Percentiles rank a stretch among this genome's conserved stretches.
These are phyloP conservation scores for Clausena lansium DNA, from an alignment of 345 rosid genomes.

Conservation along the genomic window DNA sequence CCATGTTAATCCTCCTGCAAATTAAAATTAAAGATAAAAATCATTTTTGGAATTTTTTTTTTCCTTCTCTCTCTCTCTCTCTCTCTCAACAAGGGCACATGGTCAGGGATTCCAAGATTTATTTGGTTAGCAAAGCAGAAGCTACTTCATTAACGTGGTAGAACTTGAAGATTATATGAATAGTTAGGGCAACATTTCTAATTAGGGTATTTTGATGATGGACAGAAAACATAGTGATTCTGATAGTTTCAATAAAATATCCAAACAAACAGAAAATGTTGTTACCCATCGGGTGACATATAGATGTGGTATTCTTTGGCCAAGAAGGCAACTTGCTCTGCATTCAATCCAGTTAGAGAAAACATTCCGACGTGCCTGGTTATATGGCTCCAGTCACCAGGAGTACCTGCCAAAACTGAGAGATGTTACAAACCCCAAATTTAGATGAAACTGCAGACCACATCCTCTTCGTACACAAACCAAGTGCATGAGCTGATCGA, in stretches of 20 bases:
- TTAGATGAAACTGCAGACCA: background rate
- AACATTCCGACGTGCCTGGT: conserved; percentile 51
- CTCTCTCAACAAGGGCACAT: too few relatives aligned
- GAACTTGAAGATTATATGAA: background rate
- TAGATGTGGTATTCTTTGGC: conserved; percentile 53
- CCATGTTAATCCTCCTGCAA: conserved; percentile 64
- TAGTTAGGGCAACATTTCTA: background rate
- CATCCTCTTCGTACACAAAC: background rate
- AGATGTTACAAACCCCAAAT: background rate
- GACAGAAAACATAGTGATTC: background rate
- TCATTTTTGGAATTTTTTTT: background rate
- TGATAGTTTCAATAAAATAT: background rate
- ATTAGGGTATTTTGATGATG: background rate
- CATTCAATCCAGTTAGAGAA: conserved; percentile 44
- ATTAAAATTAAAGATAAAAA: background rate
- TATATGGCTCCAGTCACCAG: conserved; percentile 62
- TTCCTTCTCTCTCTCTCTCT: too few relatives aligned
- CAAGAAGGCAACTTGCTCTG: conserved; percentile 45
- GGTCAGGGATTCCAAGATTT: background rate
- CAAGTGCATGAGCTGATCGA: background rate
- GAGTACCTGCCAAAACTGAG: conserved; percentile 39
- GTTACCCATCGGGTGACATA: conserved; percentile 58
- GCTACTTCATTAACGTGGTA: background rate
- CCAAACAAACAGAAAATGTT: background rate
- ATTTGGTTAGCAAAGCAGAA: background rate